A percentile compares a stretch with the other conserved stretches of the same genome.
Conservation (phyloP, 148 eudicot genomes). For the Fagopyrum homotropicum region DNA sequence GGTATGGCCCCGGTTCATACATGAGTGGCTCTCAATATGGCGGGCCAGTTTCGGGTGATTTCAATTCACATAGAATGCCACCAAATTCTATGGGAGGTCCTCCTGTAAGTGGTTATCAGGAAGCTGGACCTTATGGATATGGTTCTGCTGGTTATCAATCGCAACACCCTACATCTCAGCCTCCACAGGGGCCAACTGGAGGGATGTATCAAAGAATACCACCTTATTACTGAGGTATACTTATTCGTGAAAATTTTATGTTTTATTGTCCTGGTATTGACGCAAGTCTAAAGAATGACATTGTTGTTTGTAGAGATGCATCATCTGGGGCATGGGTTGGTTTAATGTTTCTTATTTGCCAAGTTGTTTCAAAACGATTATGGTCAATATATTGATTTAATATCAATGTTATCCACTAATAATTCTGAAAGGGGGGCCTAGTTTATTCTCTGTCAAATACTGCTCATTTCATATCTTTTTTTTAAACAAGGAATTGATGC, state of each 20-base stretch:
- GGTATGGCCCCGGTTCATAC: conserved; percentile 38
- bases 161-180: conserved; percentile 44
- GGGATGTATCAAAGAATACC: conserved; percentile 78
- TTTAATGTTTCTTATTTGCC: not conserved
- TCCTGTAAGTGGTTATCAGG: conserved; percentile 42
- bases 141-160: conserved; percentile 33
- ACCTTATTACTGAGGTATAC: conserved; percentile 75
- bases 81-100: conserved; percentile 43
- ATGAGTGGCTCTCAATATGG: conserved; percentile 38
- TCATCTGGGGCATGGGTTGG: not conserved
- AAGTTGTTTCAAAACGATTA: not conserved
- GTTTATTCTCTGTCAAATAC: not conserved
- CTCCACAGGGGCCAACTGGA: conserved; percentile 70
- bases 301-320: not conserved
- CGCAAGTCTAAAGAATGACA: not conserved
- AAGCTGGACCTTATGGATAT: conserved; percentile 51
- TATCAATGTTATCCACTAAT: not conserved
- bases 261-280: not conserved
- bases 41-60: conserved; percentile 44
- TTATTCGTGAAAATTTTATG: not conserved
- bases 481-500: not conserved
- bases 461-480: not conserved
- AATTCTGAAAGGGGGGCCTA: not conserved
- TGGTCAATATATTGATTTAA: not conserved
- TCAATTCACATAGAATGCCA: conserved; percentile 52